Conservation (phyloP, 768 basidiomycete species). For the Suillus alpinus region DNA sequence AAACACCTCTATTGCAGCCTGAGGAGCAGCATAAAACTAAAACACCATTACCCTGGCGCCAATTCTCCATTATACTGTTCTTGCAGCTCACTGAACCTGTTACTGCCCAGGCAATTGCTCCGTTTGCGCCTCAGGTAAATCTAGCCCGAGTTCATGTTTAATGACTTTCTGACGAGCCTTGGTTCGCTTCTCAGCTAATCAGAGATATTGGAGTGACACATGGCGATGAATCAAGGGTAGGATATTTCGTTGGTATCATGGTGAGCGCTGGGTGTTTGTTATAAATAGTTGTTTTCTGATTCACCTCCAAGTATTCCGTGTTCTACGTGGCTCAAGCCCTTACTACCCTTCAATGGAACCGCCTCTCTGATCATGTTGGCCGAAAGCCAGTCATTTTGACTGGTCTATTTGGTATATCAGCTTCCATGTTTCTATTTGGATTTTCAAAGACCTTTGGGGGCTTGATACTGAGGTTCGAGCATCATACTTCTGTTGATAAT, state of each 20-base stretch:
- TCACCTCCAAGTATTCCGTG: constrained; percentile 43
- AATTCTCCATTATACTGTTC: constrained; percentile 45
- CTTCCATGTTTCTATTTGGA: constrained; percentile 56
- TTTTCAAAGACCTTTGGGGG: constrained; percentile 50
- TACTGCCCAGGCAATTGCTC: constrained; percentile 48
- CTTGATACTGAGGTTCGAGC: constrained; percentile 48
- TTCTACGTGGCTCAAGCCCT: constrained; percentile 54
- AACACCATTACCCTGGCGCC: constrained; percentile 47
- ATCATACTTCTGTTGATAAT: background rate
- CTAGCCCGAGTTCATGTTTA: constrained; percentile 2
- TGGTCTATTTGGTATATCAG: constrained; percentile 43
- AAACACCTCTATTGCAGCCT: constrained; percentile 33
- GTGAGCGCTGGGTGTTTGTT: constrained; percentile 26
- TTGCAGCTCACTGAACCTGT: constrained; percentile 51
- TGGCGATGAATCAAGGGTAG: constrained; percentile 44
- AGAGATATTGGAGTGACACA: constrained; percentile 36
- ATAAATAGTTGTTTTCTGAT: background rate
- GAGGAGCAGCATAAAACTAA: constrained; percentile 9
- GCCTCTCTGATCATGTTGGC: constrained; percentile 50
- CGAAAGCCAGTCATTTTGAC: constrained; percentile 53
- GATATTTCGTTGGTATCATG: constrained; percentile 48
- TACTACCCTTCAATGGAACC: constrained; percentile 59
- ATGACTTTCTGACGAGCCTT: background rate
- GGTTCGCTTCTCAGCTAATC: constrained; percentile 31
- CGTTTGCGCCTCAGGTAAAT: constrained; percentile 59